These are phyloP conservation scores for Mycena capillaripes DNA, from an alignment of 768 basidiomycete species.

Conservation along the genomic window DNA sequence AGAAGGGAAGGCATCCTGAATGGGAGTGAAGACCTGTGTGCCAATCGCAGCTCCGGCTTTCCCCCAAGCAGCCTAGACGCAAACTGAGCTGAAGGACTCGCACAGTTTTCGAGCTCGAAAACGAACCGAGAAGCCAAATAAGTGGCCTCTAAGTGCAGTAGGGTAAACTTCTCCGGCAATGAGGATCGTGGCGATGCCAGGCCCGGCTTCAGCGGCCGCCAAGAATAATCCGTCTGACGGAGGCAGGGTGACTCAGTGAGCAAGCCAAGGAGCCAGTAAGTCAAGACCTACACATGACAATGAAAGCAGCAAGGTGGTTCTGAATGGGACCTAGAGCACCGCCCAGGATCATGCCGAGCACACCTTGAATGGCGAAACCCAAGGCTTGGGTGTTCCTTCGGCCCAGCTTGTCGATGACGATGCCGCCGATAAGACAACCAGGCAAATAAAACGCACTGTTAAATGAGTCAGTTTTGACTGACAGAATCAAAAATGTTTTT, in stretches of 20 bases:
- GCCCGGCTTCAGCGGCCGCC: neutral
- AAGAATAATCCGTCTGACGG: neutral
- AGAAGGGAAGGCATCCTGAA: neutral
- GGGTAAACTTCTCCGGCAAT: neutral
- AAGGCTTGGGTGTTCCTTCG: neutral
- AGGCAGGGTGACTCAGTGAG: neutral
- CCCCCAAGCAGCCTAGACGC: neutral
- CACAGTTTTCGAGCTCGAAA: neutral
- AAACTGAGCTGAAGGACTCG: neutral
- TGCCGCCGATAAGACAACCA: neutral
- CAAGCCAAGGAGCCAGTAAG: neutral
- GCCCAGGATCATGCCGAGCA: neutral
- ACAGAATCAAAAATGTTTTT: neutral
- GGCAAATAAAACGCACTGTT: neutral
- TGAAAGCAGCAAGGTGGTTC: neutral
- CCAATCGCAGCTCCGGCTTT: neutral
- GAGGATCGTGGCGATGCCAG: neutral
- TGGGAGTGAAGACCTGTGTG: neutral
- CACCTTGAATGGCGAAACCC: neutral
- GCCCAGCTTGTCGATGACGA: neutral
- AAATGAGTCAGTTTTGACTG: neutral
- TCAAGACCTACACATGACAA: neutral
- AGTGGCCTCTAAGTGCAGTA: neutral
- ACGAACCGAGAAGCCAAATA: neutral
- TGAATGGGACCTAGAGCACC: neutral